Evolutionary conservation across 805 yeast species (phyloP).

Genomic region (Vanderwaltozyma polyspora): DNA sequence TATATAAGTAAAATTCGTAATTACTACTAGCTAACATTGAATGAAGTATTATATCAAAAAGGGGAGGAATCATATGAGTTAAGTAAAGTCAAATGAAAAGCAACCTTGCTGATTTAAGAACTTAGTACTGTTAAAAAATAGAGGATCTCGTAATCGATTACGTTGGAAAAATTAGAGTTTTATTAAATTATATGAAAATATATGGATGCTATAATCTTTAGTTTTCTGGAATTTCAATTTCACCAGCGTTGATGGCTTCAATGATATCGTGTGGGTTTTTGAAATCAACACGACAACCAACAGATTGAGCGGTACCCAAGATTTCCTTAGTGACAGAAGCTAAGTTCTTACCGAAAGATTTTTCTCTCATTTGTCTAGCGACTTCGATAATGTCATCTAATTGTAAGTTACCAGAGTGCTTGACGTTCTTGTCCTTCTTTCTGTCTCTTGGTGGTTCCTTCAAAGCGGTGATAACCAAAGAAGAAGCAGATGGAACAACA

Average conservation of each 20-base stretch:
- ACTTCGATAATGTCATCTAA: constrained; percentile 92
- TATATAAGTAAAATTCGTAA: too few relatives aligned
- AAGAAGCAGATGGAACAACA: constrained; percentile 98
- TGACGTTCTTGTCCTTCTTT: constrained; percentile 99
- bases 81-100: too few relatives aligned
- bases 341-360: constrained; percentile 95
- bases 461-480: constrained; percentile 96
- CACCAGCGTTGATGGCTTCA: constrained; percentile 97
- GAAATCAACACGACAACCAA: constrained; percentile 98
- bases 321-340: constrained; percentile 97
- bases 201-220: constrained; percentile 13
- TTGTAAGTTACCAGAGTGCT: constrained; percentile 98
- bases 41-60: too few relatives aligned
- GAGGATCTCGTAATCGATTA: too few relatives aligned
- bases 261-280: constrained; percentile 99
- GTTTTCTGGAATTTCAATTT: constrained; percentile 55
- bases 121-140: too few relatives aligned
- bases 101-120: too few relatives aligned
- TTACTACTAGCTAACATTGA: too few relatives aligned
- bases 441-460: constrained; percentile 99
- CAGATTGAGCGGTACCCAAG: constrained; percentile 99
- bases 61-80: too few relatives aligned
- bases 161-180: constrained; percentile 1
- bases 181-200: constrained; percentile 4
- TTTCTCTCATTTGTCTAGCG: constrained; percentile 95